phyloP scores from a whole-genome alignment of 192 early-diverging fungal genomes.

The Podila epigama region DNA sequence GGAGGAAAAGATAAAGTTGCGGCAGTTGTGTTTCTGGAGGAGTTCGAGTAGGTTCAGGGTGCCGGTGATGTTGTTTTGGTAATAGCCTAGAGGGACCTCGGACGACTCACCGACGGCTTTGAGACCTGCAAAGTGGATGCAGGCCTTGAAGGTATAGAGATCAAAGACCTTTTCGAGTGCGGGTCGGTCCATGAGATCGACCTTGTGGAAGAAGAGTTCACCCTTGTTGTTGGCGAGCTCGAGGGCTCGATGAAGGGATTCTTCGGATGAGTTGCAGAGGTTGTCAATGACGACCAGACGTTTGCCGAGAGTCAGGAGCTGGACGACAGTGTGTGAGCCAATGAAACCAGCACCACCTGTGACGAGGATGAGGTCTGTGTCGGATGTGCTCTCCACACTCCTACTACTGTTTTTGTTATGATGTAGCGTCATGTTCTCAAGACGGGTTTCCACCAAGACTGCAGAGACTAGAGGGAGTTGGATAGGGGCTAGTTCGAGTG shows the following conservation, averaged over 20 bases:
- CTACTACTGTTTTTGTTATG: not conserved
- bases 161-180: constrained; percentile 47
- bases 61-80: constrained; percentile 92
- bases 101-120: constrained; percentile 88
- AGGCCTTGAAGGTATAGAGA: constrained; percentile 49
- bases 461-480: no score
- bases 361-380: constrained; percentile 52
- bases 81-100: constrained; percentile 81
- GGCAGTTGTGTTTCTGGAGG: constrained; percentile 79
- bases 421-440: no score
- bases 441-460: no score
- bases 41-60: constrained; percentile 83
- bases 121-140: constrained; percentile 85
- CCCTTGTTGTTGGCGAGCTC: constrained; percentile 41
- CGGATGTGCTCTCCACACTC: not conserved
- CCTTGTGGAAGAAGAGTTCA: constrained; percentile 48
- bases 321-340: constrained; percentile 88
- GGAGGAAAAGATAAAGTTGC: constrained; percentile 92
- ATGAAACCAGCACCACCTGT: constrained; percentile 87
- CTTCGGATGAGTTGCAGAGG: constrained; percentile 70
- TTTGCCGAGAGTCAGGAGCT: constrained; percentile 71
- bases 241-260: constrained; percentile 38
- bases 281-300: constrained; percentile 90
- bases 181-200: constrained; percentile 50
- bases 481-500: no score